Percentiles rank a stretch among this genome's conserved stretches.
Conservation (phyloP, 2,329 filamentous ascomycete genomes). For the Pseudocercospora fuligena region DNA sequence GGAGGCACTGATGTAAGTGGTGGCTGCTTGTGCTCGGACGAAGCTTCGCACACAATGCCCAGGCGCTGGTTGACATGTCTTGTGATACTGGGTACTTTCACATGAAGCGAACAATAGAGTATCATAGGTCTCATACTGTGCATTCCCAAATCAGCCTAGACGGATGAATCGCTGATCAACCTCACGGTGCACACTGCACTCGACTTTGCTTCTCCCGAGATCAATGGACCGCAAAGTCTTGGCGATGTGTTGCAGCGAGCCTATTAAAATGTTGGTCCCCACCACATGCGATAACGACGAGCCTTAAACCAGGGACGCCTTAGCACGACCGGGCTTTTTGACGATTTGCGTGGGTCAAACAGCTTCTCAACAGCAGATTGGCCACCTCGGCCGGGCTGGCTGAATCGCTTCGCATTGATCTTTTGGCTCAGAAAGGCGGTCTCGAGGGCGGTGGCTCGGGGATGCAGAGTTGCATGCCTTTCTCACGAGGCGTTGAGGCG, state of each 20-base stretch:
- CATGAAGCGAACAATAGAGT: too few relatives aligned
- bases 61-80: too few relatives aligned
- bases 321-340: neutral
- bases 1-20: too few relatives aligned
- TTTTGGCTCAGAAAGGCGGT: neutral
- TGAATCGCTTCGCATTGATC: neutral
- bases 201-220: neutral
- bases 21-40: too few relatives aligned
- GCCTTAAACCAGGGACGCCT: neutral
- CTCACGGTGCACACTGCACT: neutral
- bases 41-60: too few relatives aligned
- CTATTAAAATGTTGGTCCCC: neutral
- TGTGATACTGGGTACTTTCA: too few relatives aligned
- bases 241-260: neutral
- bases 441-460: conserved; percentile 9
- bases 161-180: neutral
- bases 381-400: neutral
- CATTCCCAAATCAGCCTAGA: neutral
- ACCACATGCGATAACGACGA: conserved; percentile 23
- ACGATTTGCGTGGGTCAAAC: neutral
- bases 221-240: neutral
- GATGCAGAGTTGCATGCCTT: neutral
- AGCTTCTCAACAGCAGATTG: conserved; percentile 14
- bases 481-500: neutral
- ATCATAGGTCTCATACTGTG: neutral